Evolutionary conservation across 2,329 filamentous ascomycete species (phyloP).

Genomic region (Apiospora koreana): DNA sequence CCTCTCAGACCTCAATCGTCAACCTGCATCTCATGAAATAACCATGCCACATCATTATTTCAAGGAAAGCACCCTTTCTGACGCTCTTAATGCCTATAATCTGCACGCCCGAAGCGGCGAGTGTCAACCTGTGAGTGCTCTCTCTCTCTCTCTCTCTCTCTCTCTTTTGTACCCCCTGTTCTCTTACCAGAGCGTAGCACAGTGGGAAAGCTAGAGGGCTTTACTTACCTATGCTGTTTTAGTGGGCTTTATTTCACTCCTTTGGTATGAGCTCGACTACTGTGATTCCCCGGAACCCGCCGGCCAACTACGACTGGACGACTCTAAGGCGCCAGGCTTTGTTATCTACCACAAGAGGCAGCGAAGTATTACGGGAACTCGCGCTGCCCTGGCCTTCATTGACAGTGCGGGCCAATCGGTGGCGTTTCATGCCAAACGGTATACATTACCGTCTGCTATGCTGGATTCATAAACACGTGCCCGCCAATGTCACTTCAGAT

Average conservation of each 20-base stretch:
- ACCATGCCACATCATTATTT: neutral
- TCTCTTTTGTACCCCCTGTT: neutral
- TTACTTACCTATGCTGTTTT: neutral
- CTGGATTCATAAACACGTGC: neutral
- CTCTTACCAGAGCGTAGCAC: neutral
- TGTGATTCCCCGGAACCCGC: neutral
- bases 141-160: too few relatives aligned
- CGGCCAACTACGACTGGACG: neutral
- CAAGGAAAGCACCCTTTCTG: neutral
- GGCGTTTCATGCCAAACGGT: neutral
- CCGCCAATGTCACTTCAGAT: neutral
- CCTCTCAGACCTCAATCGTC: neutral
- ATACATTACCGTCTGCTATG: neutral
- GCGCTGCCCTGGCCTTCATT: neutral
- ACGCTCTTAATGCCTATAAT: neutral
- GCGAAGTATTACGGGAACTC: neutral
- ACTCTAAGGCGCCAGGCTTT: neutral
- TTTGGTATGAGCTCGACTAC: neutral
- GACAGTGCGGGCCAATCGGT: too few relatives aligned
- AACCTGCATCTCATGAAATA: neutral
- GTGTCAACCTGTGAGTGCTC: neutral
- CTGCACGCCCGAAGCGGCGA: neutral
- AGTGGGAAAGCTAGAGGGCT: neutral
- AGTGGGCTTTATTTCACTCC: neutral
- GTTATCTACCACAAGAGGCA: accelerated